Conservation (phyloP, 176 grass and related monocot genomes). For the Eremochloa ophiuroides region DNA sequence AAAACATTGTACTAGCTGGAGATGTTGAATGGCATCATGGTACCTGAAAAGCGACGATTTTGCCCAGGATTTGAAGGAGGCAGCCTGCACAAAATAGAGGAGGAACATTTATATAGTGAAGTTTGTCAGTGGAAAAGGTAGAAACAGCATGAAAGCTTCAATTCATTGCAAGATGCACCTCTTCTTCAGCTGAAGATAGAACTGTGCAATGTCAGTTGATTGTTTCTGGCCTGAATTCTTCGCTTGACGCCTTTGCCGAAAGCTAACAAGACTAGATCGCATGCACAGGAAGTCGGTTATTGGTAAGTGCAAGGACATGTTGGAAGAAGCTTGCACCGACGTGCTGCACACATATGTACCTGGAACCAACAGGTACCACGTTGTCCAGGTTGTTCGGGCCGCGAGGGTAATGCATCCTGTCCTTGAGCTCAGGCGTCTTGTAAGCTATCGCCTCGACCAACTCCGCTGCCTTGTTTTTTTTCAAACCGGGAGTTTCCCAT, state of each 20-base stretch:
- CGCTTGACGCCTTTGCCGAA: neutral
- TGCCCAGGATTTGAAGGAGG: neutral
- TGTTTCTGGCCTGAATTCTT: neutral
- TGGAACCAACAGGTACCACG: neutral
- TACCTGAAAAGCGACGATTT: neutral
- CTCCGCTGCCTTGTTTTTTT: too few species aligned
- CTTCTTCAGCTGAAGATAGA: neutral
- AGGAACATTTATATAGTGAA: neutral
- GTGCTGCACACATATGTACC: neutral
- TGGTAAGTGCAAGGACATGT: neutral
- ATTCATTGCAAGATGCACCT: neutral
- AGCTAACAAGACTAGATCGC: neutral
- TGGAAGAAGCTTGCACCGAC: neutral
- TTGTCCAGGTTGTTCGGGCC: neutral
- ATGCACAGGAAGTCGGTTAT: neutral
- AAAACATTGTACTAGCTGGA: neutral
- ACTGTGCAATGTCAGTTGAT: neutral
- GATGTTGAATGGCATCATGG: neutral
- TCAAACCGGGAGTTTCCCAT: too few species aligned
- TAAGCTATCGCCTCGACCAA: neutral
- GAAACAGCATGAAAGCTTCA: neutral
- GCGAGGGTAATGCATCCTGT: neutral
- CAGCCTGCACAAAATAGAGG: neutral
- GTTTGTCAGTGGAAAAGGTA: neutral
- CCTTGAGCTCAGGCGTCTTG: neutral